These are phyloP conservation scores for Akebia trifoliata DNA, from an alignment of 164 flowering plant genomes.

Conservation along the genomic window DNA sequence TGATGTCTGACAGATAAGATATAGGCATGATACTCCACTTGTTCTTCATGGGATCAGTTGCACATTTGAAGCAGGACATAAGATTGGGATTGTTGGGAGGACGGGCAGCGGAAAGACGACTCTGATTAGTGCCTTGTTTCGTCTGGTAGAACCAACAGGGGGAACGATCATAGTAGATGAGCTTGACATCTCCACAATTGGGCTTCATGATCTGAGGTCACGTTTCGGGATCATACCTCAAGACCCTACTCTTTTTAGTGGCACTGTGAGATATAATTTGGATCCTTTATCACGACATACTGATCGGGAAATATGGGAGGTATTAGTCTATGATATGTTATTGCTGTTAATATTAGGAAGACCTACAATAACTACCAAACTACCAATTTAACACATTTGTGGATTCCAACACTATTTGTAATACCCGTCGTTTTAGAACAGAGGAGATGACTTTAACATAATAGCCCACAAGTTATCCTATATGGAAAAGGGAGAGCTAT, in stretches of 20 bases:
- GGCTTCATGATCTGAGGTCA: slow-evolving; percentile 75
- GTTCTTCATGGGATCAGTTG: slow-evolving; percentile 70
- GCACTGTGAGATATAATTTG: slow-evolving; percentile 53
- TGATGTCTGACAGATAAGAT: slow-evolving; percentile 48
- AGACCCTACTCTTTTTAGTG: slow-evolving; percentile 75
- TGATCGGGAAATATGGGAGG: slow-evolving; percentile 71
- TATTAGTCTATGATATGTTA: slow-evolving; percentile 10
- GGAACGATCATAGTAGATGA: slow-evolving; percentile 66
- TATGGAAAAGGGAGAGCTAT: too few relatives aligned
- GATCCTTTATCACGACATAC: slow-evolving; percentile 50
- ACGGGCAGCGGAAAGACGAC: slow-evolving; percentile 90
- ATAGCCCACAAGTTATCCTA: too few relatives aligned
- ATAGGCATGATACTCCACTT: slow-evolving; percentile 52
- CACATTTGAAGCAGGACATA: slow-evolving; percentile 68
- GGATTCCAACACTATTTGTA: too few relatives aligned
- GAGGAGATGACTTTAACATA: too few relatives aligned
- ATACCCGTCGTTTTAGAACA: too few relatives aligned
- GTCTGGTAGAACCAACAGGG: slow-evolving; percentile 69
- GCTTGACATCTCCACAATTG: slow-evolving; percentile 57
- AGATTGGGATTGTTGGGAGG: slow-evolving; percentile 79
- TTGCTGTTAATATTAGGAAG: background rate
- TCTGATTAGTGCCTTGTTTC: slow-evolving; percentile 62
- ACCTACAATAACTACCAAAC: background rate
- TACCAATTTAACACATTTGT: background rate
- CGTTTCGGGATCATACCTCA: slow-evolving; percentile 77